Conservation (phyloP, 2,329 filamentous ascomycete species). For the Cytospora piceae region DNA sequence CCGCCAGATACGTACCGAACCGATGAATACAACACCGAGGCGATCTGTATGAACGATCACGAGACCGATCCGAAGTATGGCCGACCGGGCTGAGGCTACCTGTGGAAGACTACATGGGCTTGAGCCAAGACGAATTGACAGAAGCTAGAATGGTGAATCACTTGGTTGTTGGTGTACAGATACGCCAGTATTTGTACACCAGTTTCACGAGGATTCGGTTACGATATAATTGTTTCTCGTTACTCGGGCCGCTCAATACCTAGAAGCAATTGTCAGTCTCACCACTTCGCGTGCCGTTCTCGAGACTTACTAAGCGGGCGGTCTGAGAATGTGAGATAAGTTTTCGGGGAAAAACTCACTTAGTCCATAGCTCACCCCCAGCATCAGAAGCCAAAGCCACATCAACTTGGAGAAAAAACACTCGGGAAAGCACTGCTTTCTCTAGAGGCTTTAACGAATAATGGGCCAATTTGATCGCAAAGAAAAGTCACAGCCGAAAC, state of each 20-base stretch:
- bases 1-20: background rate
- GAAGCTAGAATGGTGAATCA: background rate
- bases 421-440: background rate
- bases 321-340: slow-evolving; percentile 13
- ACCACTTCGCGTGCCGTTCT: background rate
- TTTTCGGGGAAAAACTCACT: slow-evolving; percentile 1
- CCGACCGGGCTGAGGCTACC: background rate
- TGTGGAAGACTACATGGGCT: background rate
- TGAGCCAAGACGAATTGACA: too few relatives aligned
- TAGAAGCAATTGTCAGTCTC: background rate
- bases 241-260: background rate
- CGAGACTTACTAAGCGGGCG: background rate
- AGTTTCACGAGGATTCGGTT: background rate
- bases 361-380: background rate
- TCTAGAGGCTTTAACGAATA: background rate
- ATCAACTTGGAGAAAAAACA: background rate
- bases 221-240: background rate
- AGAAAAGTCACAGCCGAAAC: slow-evolving; percentile 26
- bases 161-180: background rate
- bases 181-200: background rate
- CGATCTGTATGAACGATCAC: background rate
- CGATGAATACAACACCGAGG: background rate
- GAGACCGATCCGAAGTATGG: background rate
- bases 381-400: background rate
- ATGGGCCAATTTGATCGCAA: slow-evolving; percentile 22